A percentile compares a stretch with the other conserved stretches of the same genome.
Evolutionary conservation across 2,329 filamentous ascomycete species (phyloP).

Genomic region (Aspergillus ochraceoroseus): DNA sequence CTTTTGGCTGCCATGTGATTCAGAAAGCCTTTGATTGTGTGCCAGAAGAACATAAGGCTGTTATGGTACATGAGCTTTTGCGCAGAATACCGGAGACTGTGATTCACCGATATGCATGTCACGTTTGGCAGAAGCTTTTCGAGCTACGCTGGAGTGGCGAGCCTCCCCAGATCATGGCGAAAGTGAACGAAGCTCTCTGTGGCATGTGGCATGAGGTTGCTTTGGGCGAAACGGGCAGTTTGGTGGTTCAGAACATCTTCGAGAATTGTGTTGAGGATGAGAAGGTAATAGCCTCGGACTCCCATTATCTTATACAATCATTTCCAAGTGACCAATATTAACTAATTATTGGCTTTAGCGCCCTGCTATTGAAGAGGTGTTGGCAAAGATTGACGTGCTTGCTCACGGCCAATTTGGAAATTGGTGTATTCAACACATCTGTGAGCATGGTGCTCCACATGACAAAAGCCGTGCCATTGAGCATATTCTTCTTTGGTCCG

Average conservation of each 20-base stretch:
- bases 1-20: constrained; percentile 95
- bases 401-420: constrained; percentile 98
- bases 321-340: too few relatives aligned
- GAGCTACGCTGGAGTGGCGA: constrained; percentile 93
- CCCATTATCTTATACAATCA: too few relatives aligned
- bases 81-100: constrained; percentile 95
- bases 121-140: constrained; percentile 99
- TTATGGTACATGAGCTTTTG: constrained; percentile 97
- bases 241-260: constrained; percentile 99
- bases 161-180: constrained; percentile 96
- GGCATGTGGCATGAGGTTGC: constrained; percentile 99
- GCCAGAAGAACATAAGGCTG: constrained; percentile 92
- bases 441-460: constrained; percentile 85
- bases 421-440: constrained; percentile 99
- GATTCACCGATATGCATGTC: constrained; percentile 96
- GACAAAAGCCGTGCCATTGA: constrained; percentile 93
- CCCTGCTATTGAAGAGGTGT: constrained; percentile 93
- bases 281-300: constrained; percentile 67
- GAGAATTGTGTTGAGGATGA: constrained; percentile 98
- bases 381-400: constrained; percentile 91
- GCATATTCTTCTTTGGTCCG: constrained; percentile 86
- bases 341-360: constrained; percentile 56
- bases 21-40: constrained; percentile 99
- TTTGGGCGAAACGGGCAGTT: constrained; percentile 89
- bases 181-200: constrained; percentile 87